These are phyloP conservation scores for Themeda triandra DNA, from an alignment of 176 grass and related monocot genomes.

Conservation along the genomic window DNA sequence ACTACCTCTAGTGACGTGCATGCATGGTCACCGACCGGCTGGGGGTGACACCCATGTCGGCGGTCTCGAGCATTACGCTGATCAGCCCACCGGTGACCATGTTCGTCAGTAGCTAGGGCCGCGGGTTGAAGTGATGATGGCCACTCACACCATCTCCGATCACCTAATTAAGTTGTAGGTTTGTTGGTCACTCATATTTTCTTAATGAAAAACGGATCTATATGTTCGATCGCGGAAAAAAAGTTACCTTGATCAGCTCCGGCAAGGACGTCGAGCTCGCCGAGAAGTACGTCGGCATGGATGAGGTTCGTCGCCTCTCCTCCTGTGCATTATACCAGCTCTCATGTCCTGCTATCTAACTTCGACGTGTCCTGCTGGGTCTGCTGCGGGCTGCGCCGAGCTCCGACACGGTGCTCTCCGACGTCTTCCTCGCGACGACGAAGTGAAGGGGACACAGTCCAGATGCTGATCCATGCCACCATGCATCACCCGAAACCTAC, in stretches of 20 bases:
- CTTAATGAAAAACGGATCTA: no score
- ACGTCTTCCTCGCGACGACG: slow-evolving; percentile 31
- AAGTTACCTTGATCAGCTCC: slow-evolving; percentile 25
- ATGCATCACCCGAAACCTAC: background rate
- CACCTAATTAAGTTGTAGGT: no score
- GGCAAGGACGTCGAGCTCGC: slow-evolving; percentile 24
- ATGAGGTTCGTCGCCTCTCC: slow-evolving; percentile 13
- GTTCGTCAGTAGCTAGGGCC: no score
- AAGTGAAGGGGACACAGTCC: background rate
- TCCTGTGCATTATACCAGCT: no score
- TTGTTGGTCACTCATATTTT: no score
- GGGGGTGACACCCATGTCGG: slow-evolving; percentile 58
- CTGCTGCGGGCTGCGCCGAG: slow-evolving; percentile 21
- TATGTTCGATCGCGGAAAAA: no score
- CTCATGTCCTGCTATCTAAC: no score
- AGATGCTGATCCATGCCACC: no score
- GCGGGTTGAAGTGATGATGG: no score
- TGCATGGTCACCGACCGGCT: slow-evolving; percentile 53
- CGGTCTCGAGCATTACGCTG: slow-evolving; percentile 40
- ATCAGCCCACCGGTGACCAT: no score
- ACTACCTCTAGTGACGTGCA: slow-evolving; percentile 56
- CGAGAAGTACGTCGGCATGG: slow-evolving; percentile 49
- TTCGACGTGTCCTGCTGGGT: background rate
- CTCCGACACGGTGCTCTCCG: slow-evolving; percentile 26
- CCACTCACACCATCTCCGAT: no score